phyloP scores from a whole-genome alignment of 1,284 basidiomycete genomes.

The Pseudozyma sp. region DNA sequence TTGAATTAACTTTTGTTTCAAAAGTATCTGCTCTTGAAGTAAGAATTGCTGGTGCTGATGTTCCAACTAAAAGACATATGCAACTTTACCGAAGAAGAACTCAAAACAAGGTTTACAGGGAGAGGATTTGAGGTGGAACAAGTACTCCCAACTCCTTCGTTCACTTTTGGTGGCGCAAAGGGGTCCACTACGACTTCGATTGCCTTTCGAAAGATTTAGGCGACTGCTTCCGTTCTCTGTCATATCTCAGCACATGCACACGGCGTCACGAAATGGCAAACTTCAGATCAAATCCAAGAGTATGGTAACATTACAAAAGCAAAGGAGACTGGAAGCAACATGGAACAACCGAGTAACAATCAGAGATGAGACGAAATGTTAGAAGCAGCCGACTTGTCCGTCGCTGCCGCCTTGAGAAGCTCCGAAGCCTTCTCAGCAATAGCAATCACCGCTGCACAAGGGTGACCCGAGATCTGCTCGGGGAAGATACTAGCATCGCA shows the following conservation, averaged over 20 bases:
- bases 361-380: slow-evolving; percentile 36
- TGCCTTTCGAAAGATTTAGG: slow-evolving; percentile 38
- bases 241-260: neutral
- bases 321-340: neutral
- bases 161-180: slow-evolving; percentile 60
- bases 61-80: too few relatives aligned
- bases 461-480: slow-evolving; percentile 56
- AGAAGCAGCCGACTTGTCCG: slow-evolving; percentile 17
- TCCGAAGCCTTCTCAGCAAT: slow-evolving; percentile 52
- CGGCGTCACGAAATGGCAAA: neutral
- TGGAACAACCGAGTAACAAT: neutral
- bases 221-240: neutral
- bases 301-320: neutral
- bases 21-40: too few relatives aligned
- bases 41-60: too few relatives aligned
- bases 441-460: slow-evolving; percentile 52
- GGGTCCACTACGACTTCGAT: slow-evolving; percentile 58
- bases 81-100: slow-evolving; percentile 87
- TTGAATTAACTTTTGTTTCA: too few relatives aligned
- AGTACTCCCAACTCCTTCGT: slow-evolving; percentile 58
- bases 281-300: slow-evolving; percentile 1
- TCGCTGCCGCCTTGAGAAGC: slow-evolving; percentile 27
- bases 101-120: slow-evolving; percentile 74
- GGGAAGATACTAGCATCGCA: slow-evolving; percentile 62
- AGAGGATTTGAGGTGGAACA: slow-evolving; percentile 52